A percentile compares a stretch with the other conserved stretches of the same genome.
phyloP scores from a whole-genome alignment of 2,329 filamentous ascomycete genomes.

The Coniochaeta sp. region DNA sequence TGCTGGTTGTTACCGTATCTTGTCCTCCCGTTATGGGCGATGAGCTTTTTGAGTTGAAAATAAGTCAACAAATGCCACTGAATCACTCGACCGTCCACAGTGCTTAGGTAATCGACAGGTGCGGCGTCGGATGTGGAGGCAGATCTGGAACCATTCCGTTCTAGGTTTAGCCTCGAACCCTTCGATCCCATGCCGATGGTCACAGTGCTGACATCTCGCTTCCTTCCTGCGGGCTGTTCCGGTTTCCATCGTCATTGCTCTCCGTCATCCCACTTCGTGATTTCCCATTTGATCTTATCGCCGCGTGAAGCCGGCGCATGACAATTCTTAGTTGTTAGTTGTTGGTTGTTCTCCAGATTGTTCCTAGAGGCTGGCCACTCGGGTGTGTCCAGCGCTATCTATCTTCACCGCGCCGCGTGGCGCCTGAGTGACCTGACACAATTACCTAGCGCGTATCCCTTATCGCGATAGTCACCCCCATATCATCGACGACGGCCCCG shows the following conservation, averaged over 20 bases:
- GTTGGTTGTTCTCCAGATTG: too few species aligned
- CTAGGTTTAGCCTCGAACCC: background rate
- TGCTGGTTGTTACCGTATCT: too few species aligned
- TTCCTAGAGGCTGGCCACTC: background rate
- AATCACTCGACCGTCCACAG: too few species aligned
- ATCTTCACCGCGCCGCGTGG: background rate
- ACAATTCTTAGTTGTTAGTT: background rate
- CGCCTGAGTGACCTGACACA: background rate
- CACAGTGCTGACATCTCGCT: background rate
- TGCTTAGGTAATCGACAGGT: too few species aligned
- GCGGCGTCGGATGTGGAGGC: too few species aligned
- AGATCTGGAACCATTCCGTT: background rate
- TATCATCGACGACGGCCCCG: background rate
- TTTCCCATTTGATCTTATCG: background rate
- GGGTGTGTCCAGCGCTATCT: background rate
- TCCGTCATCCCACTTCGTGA: constrained; percentile 5
- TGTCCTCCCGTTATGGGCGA: too few species aligned
- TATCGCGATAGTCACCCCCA: background rate
- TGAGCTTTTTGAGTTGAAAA: too few species aligned
- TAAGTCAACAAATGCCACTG: too few species aligned
- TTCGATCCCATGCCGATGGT: background rate
- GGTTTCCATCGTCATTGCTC: background rate
- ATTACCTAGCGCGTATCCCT: background rate
- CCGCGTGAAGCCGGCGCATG: constrained; percentile 5
- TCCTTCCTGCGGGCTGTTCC: background rate